Base-by-base conservation (phyloP, 1,139 yeast species). In the Hyphopichia burtonii region DNA sequence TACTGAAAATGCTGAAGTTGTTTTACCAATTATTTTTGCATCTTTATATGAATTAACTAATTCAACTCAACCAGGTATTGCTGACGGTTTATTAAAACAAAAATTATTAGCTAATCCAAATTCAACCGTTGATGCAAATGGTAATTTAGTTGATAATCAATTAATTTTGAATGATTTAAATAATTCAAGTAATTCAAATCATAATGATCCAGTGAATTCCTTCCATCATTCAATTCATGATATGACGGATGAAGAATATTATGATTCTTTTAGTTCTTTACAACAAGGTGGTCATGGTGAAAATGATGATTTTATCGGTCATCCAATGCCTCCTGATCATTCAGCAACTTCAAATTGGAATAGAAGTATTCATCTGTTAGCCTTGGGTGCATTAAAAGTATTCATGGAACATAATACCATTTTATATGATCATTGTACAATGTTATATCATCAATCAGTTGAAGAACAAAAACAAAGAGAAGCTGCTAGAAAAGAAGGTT, bases 371-470 rank as follows among this genome's bases (percentile, higher is more conserved):
- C 96, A 93, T 54, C 82, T 89, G 44, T 80, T 93, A 73, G 93
- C 96, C 3, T 90, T 82, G 65, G 88, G 88, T 43, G 96, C 98
- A 0, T 74, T 93, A 54, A 90, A 91, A 61, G 86, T 89, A 45
- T 91, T 94, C 56, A 83, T 91, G 86, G 98, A 93, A 58, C 87
- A 94, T 44, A 91, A 90, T 61, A 96, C 96, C 14, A 83, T 85
- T 9, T 72, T 93, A 36, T 94, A 89, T 63, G 97, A 91, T 59
- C 94, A 90, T 59, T 93, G 98, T 60, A 86, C 95, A 17, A 78
- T 88, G 58, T 69, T 89, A 52, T 91, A 91, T 63, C 85, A 89
- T 55, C 89, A 84, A 59, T 80, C 83, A 34, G 69, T 83, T 49
- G 84, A 81, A 52, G 87, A 83, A 48, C 86, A 80, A 54, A 75